Base-by-base conservation (phyloP, 257 asterid genomes). In the Ilex aquifolium region DNA sequence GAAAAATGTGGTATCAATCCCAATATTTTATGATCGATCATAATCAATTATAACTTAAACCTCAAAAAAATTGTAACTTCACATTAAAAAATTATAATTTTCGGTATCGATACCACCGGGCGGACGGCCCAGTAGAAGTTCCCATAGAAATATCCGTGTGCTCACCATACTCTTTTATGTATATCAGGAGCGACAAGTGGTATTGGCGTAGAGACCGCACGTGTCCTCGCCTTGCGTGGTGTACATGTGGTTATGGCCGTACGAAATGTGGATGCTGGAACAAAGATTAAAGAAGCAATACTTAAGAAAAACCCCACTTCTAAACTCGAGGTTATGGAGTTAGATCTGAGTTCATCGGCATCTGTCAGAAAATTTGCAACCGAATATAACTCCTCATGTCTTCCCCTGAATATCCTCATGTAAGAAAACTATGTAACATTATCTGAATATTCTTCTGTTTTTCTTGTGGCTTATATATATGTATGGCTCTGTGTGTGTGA, bases 151-250 rank as follows among this genome's bases (percentile, higher is more conserved):
- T 36, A 36, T 36, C 42, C 2, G 7, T 4, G 42, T 36, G 42
- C 42, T 36, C 8, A 36, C 1, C 27, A 21, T 21, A 21, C 27
- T 36, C 5, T 36, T 36, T 36, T 36, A 7, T 36, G 42, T 7
- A 36, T 78, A 65, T 67, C 87, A 83, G 96, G 92, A 65, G 92
- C 92, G 27, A 83, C 92, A 16, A 84, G 95, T 70, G 91, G 88
- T 42, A 83, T 85, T 49, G 93, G 89, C 32, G 64, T 63, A 44
- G 90, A 82, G 75, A 78, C 85, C 0, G 11, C 87, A 0, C 77
- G 85, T 59, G 83, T 83, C 63, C 80, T 83, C 49, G 83, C 76
- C 1, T 59, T 64, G 69, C 71, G 77, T 17, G 86, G 95, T 10
- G 83, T 70, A 30, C 90, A 73, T 75, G 90, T 85, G 48, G 65